Evolutionary conservation across 495 filamentous ascomycete genomes (phyloP), one percentile per base, ranked within the genome.

Genomic region (Staphylotrichum longicolle): DNA sequence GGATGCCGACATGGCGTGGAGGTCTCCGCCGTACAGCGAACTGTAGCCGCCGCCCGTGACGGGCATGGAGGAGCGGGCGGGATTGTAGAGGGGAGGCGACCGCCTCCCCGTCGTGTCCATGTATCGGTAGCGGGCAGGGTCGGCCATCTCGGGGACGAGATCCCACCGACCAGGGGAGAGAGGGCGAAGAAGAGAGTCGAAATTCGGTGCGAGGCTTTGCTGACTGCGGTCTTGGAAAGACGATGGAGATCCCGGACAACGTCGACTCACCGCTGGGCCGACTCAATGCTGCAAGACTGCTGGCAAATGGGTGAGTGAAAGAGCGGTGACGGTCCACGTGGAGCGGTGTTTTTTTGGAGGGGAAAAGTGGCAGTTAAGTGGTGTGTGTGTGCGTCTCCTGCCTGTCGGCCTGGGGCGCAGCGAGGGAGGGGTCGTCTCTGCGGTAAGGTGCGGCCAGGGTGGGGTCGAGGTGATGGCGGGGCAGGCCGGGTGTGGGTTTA

Each of bases 11-110:
- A 79, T 59, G 51, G 71, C 63, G 54, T 78, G 74, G 41, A 77
- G 66, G 57, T 80, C 75, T 37, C 74, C 74, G 61, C 66, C 68
- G 60, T 78, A 79, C 49, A 74, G 74, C 45, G 73, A 68, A 55
- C 63, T 72, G 65, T 77, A 77, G 14, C 74, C 76, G 11, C 70
- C 66, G 58, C 67, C 50, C 34, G 75, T 71, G 60, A 75, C 69
- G 45, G 78, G 78, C 75, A 81, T 66, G 42, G 79, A 80, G 42
- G 73, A 68, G 42, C 79, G 75, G 58, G 77, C 78, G 56, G 78
- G 77, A 67, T 79, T 81, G 66, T 77, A 70, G 35, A 75, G 63
- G 15, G 70, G 67, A 33, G 78, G 76, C 46, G 79, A 80, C 40
- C 74, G 73, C 55, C 79, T 68, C 61, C 72, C 73, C 49, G 70